Evolutionary conservation across 2,329 filamentous ascomycete genomes (phyloP), one percentile per base, ranked within the genome.

Genomic region (Cordyceps farinosa): DNA sequence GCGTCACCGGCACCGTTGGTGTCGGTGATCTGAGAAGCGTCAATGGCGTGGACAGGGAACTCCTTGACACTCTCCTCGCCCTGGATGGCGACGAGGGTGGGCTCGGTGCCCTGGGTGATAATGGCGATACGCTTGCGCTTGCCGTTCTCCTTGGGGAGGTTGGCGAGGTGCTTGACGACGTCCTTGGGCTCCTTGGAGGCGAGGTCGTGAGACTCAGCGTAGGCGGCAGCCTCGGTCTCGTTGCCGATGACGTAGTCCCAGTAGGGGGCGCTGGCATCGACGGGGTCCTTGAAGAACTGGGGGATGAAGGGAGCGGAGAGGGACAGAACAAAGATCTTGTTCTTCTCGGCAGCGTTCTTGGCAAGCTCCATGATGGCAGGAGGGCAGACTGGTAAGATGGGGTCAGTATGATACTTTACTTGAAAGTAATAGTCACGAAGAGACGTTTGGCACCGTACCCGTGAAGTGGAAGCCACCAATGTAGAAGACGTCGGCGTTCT

Each of bases 401-500:
- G 22, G 48, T 34, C 50, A 64, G 44, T 38, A 52, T 36, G 38
- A 30, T 38, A 44, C 7, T 36, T n/a, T 30, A 42, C 29, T 48
- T 40, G 29, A 55, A 36, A 42, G 7, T 15, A 10, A 3, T 3
- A 5, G 8, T 2, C 10, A 7, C 8, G 27, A 29, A 32, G 15
- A 22, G 50, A 38, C 13, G 8, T 9, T 13, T 2, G 45, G 10
- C 4, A 59, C 29, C 34, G 50, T 56, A 82, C 79, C 80, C 48
- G 95, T 99, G 82, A 99, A 86, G 83, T 99, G 95, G 83, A 92
- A 99, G 52, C 95, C 95, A 73, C 95, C 95, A 66, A 99, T 88
- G 74, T 97, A 99, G 84, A 89, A 97, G 71, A 90, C 84, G 74
- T 93, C 86, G 63, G 94, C 93, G 71, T 90, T 87, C 86, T 98